Percentiles rank a stretch among this genome's conserved stretches.
Evolutionary conservation across 2,329 filamentous ascomycete species (phyloP).

Genomic region (Claviceps sp.): DNA sequence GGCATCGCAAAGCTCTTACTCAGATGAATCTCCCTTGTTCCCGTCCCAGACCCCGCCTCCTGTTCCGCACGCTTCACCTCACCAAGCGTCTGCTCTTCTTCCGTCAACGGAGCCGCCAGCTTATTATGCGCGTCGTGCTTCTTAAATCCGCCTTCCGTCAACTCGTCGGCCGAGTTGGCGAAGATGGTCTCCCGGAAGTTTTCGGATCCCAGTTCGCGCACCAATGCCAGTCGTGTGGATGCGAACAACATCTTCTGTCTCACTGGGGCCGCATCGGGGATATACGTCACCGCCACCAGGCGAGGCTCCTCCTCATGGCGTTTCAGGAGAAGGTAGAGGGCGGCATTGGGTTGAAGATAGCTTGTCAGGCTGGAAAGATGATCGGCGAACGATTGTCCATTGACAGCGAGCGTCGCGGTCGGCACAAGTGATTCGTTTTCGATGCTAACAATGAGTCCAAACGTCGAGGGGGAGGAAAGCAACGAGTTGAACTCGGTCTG

Average conservation of each 20-base stretch:
- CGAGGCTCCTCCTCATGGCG: slow-evolving; percentile 43
- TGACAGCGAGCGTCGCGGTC: slow-evolving; percentile 37
- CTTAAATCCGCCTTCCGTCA: slow-evolving; percentile 56
- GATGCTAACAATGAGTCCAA: slow-evolving; percentile 62
- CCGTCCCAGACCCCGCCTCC: slow-evolving; percentile 57
- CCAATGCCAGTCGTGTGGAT: slow-evolving; percentile 59
- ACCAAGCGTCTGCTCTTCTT: slow-evolving; percentile 59
- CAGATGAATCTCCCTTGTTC: slow-evolving; percentile 42
- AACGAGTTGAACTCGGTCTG: slow-evolving; percentile 58
- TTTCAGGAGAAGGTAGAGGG: slow-evolving; percentile 64
- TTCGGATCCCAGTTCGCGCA: slow-evolving; percentile 64
- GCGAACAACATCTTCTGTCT: slow-evolving; percentile 82
- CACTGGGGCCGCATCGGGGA: slow-evolving; percentile 66
- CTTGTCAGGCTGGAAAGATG: slow-evolving; percentile 51
- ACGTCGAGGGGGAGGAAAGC: slow-evolving; percentile 45
- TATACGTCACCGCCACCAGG: slow-evolving; percentile 62
- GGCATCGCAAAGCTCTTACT: slow-evolving; percentile 45
- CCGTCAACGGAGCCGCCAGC: slow-evolving; percentile 58
- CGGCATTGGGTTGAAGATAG: slow-evolving; percentile 51
- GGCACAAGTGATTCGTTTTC: slow-evolving; percentile 54
- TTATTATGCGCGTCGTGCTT: slow-evolving; percentile 56
- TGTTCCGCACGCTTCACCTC: slow-evolving; percentile 66
- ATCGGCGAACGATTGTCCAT: slow-evolving; percentile 42
- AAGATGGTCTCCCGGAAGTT: slow-evolving; percentile 68
- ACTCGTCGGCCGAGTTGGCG: slow-evolving; percentile 54